A percentile compares a stretch with the other conserved stretches of the same genome.
phyloP scores from a whole-genome alignment of 2,329 filamentous ascomycete species.

The Fusarium metavorans region DNA sequence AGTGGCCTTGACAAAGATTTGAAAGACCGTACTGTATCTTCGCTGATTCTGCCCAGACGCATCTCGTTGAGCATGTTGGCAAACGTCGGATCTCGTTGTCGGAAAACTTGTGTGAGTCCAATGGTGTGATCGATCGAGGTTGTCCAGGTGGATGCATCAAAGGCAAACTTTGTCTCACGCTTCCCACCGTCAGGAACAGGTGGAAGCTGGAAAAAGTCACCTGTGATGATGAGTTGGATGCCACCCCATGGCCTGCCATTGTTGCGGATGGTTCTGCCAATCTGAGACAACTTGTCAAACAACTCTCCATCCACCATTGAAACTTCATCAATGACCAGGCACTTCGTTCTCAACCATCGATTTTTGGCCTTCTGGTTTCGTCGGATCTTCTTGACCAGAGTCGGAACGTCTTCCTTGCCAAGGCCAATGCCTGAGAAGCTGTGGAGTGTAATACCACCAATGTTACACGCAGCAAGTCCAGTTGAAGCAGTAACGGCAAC shows the following conservation, averaged over 20 bases:
- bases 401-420: conserved; percentile 86
- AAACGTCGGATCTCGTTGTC: conserved; percentile 90
- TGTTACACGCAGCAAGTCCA: conserved; percentile 94
- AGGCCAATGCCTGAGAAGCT: conserved; percentile 94
- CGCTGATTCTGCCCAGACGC: conserved; percentile 85
- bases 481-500: conserved; percentile 96
- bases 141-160: conserved; percentile 91
- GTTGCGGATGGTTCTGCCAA: conserved; percentile 87
- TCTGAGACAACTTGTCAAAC: conserved; percentile 93
- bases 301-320: conserved; percentile 99
- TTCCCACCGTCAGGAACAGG: conserved; percentile 85
- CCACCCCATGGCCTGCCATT: conserved; percentile 95
- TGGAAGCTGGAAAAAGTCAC: conserved; percentile 97
- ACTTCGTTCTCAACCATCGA: conserved; percentile 89
- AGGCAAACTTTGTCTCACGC: conserved; percentile 84
- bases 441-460: conserved; percentile 94
- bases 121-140: conserved; percentile 97
- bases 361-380: conserved; percentile 88
- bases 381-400: conserved; percentile 90
- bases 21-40: conserved; percentile 83
- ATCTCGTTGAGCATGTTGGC: conserved; percentile 98
- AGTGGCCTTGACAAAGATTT: conserved; percentile 78
- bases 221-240: conserved; percentile 94
- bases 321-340: conserved; percentile 92
- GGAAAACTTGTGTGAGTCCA: conserved; percentile 93